Evolutionary conservation across 352 stramenopile species (phyloP).

Genomic region (Pythium vanterpoolii): DNA sequence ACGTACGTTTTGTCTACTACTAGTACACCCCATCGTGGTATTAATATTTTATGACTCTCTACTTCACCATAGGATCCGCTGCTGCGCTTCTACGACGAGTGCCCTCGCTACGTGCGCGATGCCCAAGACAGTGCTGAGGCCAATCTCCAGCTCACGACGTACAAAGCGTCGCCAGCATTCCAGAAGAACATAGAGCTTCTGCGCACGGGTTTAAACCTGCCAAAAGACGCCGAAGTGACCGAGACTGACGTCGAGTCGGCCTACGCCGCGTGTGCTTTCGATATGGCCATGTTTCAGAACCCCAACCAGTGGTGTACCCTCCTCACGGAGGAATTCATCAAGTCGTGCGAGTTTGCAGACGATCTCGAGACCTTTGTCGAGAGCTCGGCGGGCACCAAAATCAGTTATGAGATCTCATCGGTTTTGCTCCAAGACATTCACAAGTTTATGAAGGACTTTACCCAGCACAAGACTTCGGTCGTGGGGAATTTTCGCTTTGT

Average conservation of each 20-base stretch:
- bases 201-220: constrained; percentile 11
- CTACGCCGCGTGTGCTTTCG: no score
- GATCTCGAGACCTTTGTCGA: constrained; percentile 26
- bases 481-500: constrained; percentile 28
- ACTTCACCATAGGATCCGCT: constrained; percentile 31
- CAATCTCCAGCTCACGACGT: constrained; percentile 8
- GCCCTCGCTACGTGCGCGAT: constrained; percentile 42
- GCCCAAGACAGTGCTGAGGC: constrained; percentile 38
- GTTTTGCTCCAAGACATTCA: constrained; percentile 24
- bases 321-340: constrained; percentile 16
- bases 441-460: constrained; percentile 23
- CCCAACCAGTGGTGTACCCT: constrained; percentile 24
- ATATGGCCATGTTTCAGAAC: constrained; percentile 22
- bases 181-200: constrained; percentile 19
- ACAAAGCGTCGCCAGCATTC: constrained; percentile 9
- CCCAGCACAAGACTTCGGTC: constrained; percentile 6
- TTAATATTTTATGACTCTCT: neutral
- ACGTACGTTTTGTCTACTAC: neutral
- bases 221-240: constrained; percentile 9
- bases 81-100: constrained; percentile 61
- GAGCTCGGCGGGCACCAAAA: constrained; percentile 13
- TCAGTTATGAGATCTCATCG: constrained; percentile 29
- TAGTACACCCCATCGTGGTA: neutral
- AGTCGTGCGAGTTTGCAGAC: constrained; percentile 20
- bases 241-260: constrained; percentile 16